Evolutionary conservation across 129 eudicot species (phyloP).

Genomic region (Daucus carota): DNA sequence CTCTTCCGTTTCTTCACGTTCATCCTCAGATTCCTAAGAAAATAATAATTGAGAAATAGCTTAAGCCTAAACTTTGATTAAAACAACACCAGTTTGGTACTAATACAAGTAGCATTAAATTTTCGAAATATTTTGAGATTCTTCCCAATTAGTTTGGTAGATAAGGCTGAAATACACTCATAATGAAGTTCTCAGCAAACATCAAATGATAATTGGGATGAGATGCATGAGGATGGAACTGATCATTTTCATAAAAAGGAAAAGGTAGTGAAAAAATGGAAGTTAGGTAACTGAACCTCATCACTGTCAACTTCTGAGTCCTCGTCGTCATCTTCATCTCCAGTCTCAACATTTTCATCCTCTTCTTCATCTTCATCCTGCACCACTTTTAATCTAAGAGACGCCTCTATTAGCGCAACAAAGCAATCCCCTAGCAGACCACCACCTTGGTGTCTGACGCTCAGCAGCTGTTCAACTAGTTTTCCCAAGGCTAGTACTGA

Average conservation of each 20-base stretch:
- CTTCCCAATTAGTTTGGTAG: conserved; percentile 3
- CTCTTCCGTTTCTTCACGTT: conserved; percentile 75
- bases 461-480: conserved; percentile 29
- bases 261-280: not conserved
- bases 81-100: not conserved
- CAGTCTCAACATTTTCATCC: conserved; percentile 29
- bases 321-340: conserved; percentile 26
- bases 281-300: conserved; percentile 24
- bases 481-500: conserved; percentile 55
- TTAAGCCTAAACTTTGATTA: not conserved
- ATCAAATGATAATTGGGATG: not conserved
- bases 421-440: conserved; percentile 42
- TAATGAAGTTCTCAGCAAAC: not conserved
- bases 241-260: not conserved
- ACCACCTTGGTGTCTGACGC: conserved; percentile 20
- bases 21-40: conserved; percentile 42
- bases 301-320: conserved; percentile 25
- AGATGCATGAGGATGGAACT: not conserved
- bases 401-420: conserved; percentile 55
- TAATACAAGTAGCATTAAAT: not conserved
- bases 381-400: conserved; percentile 45
- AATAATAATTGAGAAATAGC: not conserved
- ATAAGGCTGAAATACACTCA: not conserved
- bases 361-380: conserved; percentile 48
- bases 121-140: not conserved